These are phyloP conservation scores for Apiotrichum gamsii DNA, from an alignment of 1,284 basidiomycete genomes.

Conservation along the genomic window DNA sequence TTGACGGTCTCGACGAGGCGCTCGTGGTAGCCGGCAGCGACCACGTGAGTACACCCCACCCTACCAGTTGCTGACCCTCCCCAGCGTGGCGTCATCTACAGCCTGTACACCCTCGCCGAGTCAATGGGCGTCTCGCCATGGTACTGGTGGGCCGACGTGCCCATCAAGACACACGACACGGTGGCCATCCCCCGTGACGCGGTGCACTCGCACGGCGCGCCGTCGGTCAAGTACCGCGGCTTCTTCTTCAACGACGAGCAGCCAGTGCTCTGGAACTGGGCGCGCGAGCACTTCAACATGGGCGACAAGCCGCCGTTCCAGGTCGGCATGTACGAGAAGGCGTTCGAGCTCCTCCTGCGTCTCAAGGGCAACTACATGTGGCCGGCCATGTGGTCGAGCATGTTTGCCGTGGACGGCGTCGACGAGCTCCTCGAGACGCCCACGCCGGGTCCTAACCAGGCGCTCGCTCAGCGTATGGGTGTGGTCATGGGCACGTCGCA, in stretches of 20 bases:
- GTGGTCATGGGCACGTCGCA: conserved; percentile 58
- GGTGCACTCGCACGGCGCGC: conserved; percentile 57
- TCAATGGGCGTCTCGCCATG: conserved; percentile 55
- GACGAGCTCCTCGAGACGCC: conserved; percentile 17
- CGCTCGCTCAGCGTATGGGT: conserved; percentile 60
- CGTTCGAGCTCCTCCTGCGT: conserved; percentile 57
- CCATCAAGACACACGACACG: conserved; percentile 51
- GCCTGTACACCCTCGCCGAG: conserved; percentile 62
- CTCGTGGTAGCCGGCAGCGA: conserved; percentile 62
- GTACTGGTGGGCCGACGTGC: conserved; percentile 59
- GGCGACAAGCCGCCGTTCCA: conserved; percentile 52
- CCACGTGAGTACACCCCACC: conserved; percentile 50
- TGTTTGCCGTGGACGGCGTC: conserved; percentile 61
- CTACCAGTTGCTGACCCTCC: neutral
- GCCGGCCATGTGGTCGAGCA: conserved; percentile 51
- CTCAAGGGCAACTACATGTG: conserved; percentile 65
- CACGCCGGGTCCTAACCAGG: conserved; percentile 53
- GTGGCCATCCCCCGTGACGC: conserved; percentile 53
- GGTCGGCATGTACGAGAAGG: conserved; percentile 55
- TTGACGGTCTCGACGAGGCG: conserved; percentile 56
- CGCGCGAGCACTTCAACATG: conserved; percentile 60
- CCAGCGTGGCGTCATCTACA: conserved; percentile 54
- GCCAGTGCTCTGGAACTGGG: conserved; percentile 55
- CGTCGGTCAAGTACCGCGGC: conserved; percentile 64
- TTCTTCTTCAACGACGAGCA: conserved; percentile 59